These are phyloP conservation scores for Saccharomycopsis vini DNA, from an alignment of 805 yeast species.

Conservation along the genomic window DNA sequence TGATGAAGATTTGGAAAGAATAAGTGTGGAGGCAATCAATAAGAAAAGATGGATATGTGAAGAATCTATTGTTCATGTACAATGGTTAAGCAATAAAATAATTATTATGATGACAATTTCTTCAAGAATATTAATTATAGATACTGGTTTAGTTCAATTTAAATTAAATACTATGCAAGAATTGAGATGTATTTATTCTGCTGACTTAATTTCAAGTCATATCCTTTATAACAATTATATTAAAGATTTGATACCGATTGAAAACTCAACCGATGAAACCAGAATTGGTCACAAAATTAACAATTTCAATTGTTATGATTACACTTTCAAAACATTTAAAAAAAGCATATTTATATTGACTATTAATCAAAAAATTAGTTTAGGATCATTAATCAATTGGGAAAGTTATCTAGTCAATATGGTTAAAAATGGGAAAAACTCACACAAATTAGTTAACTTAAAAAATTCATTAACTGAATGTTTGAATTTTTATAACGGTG, in stretches of 20 bases:
- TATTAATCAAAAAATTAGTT: constrained; percentile 35
- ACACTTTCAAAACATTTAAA: constrained; percentile 32
- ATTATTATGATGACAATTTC: constrained; percentile 36
- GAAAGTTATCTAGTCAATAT: constrained; percentile 48
- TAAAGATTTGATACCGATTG: constrained; percentile 15
- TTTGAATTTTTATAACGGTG: constrained; percentile 39
- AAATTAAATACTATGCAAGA: constrained; percentile 31
- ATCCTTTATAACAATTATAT: constrained; percentile 8
- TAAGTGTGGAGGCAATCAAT: constrained; percentile 29
- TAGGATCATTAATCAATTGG: constrained; percentile 63
- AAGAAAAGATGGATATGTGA: constrained; percentile 35
- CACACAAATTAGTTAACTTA: constrained; percentile 55
- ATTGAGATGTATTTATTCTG: constrained; percentile 20
- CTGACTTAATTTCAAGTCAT: constrained; percentile 14
- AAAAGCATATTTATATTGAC: constrained; percentile 47
- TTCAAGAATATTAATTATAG: constrained; percentile 36
- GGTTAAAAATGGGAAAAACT: constrained; percentile 40
- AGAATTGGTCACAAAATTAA: constrained; percentile 10
- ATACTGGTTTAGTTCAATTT: constrained; percentile 31
- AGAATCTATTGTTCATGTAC: constrained; percentile 44
- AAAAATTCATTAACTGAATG: constrained; percentile 21
- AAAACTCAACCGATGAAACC: constrained; percentile 7
- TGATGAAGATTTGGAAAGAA: neutral
- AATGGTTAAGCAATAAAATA: constrained; percentile 44
- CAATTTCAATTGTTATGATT: constrained; percentile 25